Base-by-base conservation (phyloP, 2,329 filamentous ascomycete genomes). In the Sclerotinia borealis region DNA sequence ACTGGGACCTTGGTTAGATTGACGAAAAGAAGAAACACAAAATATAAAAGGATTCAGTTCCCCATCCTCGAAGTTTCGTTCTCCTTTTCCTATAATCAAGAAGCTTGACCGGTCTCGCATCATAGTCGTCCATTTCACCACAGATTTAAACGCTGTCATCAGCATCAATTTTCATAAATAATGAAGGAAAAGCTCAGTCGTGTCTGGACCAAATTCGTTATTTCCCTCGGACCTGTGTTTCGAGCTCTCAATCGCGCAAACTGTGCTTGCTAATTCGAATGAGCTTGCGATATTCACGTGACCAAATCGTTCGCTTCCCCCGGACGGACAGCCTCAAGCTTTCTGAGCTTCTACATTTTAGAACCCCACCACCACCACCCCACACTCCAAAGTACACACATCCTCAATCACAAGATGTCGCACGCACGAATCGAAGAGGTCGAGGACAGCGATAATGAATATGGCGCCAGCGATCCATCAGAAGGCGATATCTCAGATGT, bases 371-470 rank as follows among this genome's bases (percentile, higher is more conserved):
- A 55, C 25, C 52, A 31, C 52, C 52, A 29, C 48, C 43, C 59
- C 59, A 61, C 59, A 37, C 31, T n/a, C 17, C 36, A 39, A 41
- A 29, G 25, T 45, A 41, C 29, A 54, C 37, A 34, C n/a, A 45
- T 48, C 27, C 37, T 59, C 47, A 54, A 43, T 59, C 22, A 22
- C 48, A 65, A 68, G 78, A 95, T 96, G 92, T 90, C 91, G 50
- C 88, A 95, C 80, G 86, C 93, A 65, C 88, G 89, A 66, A 88
- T 98, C 76, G 95, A 99, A 83, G 95, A 98, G 78, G 88, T 97
- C 67, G 91, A 88, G 65, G 92, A 96, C 80, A 87, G 84, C 76
- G 89, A 91, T 43, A 51, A 48, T 37, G 54, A 58, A 34, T 58
- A 36, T 77, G 81, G 82, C 69, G 87, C 72, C 54, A 72, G 70